Evolutionary conservation across 306 rosid species (phyloP).

Genomic region (Cyclanthera cordifolia): DNA sequence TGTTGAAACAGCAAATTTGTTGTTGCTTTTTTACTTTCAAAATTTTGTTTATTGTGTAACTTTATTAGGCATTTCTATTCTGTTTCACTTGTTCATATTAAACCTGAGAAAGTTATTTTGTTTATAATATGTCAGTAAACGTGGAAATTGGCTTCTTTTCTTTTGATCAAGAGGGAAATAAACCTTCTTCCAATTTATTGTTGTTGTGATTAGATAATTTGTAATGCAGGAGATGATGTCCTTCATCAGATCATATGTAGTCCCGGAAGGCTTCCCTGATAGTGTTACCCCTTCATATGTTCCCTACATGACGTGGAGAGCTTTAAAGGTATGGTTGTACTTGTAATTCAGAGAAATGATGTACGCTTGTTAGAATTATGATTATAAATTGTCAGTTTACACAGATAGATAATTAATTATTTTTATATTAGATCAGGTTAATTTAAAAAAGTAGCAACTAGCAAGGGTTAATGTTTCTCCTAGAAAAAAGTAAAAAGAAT

Average conservation of each 20-base stretch:
- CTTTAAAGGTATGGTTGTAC: constrained; percentile 54
- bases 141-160: neutral
- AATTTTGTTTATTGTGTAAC: neutral
- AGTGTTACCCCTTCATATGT: constrained; percentile 84
- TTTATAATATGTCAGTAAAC: neutral
- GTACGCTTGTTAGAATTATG: neutral
- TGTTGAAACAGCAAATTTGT: neutral
- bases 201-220: neutral
- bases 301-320: constrained; percentile 96
- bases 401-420: neutral
- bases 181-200: neutral
- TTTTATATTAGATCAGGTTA: neutral
- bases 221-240: constrained; percentile 57
- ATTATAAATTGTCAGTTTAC: neutral
- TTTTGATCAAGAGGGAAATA: neutral
- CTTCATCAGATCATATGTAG: constrained; percentile 78
- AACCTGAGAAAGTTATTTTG: neutral
- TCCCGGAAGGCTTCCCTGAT: constrained; percentile 89
- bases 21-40: neutral
- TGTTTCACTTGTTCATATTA: neutral
- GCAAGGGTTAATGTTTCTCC: neutral
- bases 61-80: neutral
- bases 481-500: neutral
- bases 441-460: neutral
- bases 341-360: neutral